These are phyloP conservation scores for Microascus cirrosus DNA, from an alignment of 2,329 filamentous ascomycete species.

Conservation along the genomic window DNA sequence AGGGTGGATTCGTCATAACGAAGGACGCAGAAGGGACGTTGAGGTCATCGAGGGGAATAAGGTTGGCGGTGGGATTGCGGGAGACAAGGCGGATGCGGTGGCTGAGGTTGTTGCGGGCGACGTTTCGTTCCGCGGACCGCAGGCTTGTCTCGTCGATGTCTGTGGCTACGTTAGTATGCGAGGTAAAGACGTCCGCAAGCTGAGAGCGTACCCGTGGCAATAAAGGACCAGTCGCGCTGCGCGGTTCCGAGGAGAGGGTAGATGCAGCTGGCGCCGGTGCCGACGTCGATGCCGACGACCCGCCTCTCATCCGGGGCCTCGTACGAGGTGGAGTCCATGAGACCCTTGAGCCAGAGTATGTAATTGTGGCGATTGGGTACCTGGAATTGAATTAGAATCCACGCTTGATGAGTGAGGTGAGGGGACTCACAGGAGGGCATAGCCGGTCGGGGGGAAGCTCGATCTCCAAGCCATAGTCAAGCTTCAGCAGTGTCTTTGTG, in stretches of 20 bases:
- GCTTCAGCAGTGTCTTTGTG: constrained; percentile 65
- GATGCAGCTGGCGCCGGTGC: constrained; percentile 83
- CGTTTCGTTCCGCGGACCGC: constrained; percentile 53
- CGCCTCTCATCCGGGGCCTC: constrained; percentile 27
- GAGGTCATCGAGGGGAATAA: constrained; percentile 55
- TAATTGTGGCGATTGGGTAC: constrained; percentile 71
- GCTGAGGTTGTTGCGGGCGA: constrained; percentile 52
- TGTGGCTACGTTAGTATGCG: constrained; percentile 9
- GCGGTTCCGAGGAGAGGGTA: constrained; percentile 74
- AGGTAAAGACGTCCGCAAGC: background rate
- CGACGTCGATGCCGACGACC: constrained; percentile 69
- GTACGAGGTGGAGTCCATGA: constrained; percentile 63
- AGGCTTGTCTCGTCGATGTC: constrained; percentile 70
- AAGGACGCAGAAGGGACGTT: constrained; percentile 54
- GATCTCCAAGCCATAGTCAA: constrained; percentile 63
- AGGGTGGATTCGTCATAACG: constrained; percentile 89
- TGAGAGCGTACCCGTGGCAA: constrained; percentile 42
- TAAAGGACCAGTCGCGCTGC: constrained; percentile 62
- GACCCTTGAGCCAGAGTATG: constrained; percentile 73
- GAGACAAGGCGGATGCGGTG: constrained; percentile 53
- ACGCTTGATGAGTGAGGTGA: background rate
- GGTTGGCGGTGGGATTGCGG: constrained; percentile 33
- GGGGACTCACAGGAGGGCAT: constrained; percentile 62
- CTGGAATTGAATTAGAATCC: constrained; percentile 16
- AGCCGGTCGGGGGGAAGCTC: constrained; percentile 67